Evolutionary conservation across 352 stramenopile genomes (phyloP).

Genomic region (Phytophthora hibernalis): DNA sequence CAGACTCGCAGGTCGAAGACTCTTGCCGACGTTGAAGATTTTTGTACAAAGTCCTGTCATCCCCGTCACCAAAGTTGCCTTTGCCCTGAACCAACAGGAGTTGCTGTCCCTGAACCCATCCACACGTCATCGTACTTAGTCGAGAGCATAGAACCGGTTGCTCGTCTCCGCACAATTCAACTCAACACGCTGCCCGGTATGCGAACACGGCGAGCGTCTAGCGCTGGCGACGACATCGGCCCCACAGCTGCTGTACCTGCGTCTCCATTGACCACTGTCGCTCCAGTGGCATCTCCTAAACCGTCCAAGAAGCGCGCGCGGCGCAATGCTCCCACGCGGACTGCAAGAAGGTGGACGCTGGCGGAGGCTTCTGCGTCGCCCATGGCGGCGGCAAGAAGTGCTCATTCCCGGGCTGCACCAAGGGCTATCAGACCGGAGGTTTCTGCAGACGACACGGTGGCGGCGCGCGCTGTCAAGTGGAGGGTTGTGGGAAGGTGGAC

Average conservation of each 20-base stretch:
- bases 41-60: too few species aligned
- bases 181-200: slow-evolving; percentile 20
- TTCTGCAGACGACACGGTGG: slow-evolving; percentile 81
- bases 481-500: slow-evolving; percentile 81
- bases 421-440: slow-evolving; percentile 82
- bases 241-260: slow-evolving; percentile 13
- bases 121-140: slow-evolving; percentile 34
- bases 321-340: slow-evolving; percentile 55
- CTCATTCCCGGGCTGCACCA: slow-evolving; percentile 68
- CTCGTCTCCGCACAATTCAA: slow-evolving; percentile 19
- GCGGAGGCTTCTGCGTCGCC: slow-evolving; percentile 82
- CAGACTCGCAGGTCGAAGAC: too few species aligned
- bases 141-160: slow-evolving; percentile 7
- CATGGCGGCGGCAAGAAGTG: slow-evolving; percentile 89
- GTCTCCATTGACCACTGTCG: slow-evolving; percentile 3
- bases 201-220: slow-evolving; percentile 26
- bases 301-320: slow-evolving; percentile 44
- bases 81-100: neutral
- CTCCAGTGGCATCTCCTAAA: slow-evolving; percentile 1
- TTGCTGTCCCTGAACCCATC: slow-evolving; percentile 14
- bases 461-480: slow-evolving; percentile 77
- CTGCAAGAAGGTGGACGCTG: slow-evolving; percentile 81
- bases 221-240: neutral
- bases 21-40: too few species aligned
- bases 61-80: neutral